These are phyloP conservation scores for Terana coerulea DNA, from an alignment of 768 basidiomycete species.

Conservation along the genomic window DNA sequence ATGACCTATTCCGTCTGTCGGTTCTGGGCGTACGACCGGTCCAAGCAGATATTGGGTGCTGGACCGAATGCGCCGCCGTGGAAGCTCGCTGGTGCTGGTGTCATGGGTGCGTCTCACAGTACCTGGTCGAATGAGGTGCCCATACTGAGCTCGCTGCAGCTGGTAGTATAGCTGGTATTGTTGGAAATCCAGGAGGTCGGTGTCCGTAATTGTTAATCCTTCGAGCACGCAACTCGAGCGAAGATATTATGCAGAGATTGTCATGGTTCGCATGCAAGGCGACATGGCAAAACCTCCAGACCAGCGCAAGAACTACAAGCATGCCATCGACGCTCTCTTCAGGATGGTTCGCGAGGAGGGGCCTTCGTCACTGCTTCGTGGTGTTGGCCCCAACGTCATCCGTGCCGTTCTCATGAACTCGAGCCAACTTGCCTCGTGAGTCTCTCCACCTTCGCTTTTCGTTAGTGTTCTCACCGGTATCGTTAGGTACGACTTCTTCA, in stretches of 20 bases:
- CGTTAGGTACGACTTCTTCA: conserved; percentile 86
- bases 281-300: conserved; percentile 88
- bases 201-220: neutral
- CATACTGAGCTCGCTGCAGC: conserved; percentile 39
- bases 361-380: conserved; percentile 66
- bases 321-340: conserved; percentile 85
- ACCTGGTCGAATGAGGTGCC: no score
- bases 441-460: conserved; percentile 11
- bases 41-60: conserved; percentile 78
- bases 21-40: conserved; percentile 94
- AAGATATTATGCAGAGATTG: conserved; percentile 19
- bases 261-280: conserved; percentile 67
- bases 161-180: conserved; percentile 78
- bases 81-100: conserved; percentile 78
- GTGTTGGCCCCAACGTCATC: conserved; percentile 82
- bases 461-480: neutral
- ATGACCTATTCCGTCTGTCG: conserved; percentile 91
- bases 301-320: conserved; percentile 86
- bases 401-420: conserved; percentile 89
- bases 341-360: conserved; percentile 90
- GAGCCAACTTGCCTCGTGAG: conserved; percentile 86
- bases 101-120: conserved; percentile 67
- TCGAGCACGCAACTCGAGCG: neutral
- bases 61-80: conserved; percentile 66
- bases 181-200: conserved; percentile 86